Conservation (phyloP, 1,284 basidiomycete species). For the Rhizoctonia solani region DNA sequence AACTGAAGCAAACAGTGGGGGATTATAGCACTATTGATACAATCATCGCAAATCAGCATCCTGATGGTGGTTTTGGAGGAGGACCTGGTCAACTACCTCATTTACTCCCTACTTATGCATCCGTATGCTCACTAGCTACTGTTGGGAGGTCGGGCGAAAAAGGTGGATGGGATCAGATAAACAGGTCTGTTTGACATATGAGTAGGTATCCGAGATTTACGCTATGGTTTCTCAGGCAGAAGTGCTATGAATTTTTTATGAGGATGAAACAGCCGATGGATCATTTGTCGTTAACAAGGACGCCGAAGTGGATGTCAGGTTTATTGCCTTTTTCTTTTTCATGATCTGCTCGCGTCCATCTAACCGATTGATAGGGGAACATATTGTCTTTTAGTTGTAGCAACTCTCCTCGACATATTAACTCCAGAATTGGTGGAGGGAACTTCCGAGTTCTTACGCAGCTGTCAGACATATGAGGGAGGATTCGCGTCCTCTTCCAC, state of each 20-base stretch:
- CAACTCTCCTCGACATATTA: conserved; percentile 74
- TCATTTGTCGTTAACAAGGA: conserved; percentile 88
- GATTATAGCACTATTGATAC: conserved; percentile 71
- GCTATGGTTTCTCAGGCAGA: conserved; percentile 53
- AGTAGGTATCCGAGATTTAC: not conserved
- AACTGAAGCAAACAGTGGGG: not conserved
- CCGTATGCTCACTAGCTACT: conserved; percentile 83
- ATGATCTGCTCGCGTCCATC: not conserved
- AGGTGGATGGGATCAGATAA: conserved; percentile 83
- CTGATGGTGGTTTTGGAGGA: conserved; percentile 87
- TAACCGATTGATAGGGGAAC: conserved; percentile 56
- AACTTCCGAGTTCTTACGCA: conserved; percentile 54
- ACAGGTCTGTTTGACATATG: conserved; percentile 56
- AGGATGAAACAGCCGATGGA: conserved; percentile 91
- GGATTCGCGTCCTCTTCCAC: conserved; percentile 89
- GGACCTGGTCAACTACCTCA: conserved; percentile 90
- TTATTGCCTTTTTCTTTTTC: conserved; percentile 41
- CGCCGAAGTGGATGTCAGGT: conserved; percentile 94
- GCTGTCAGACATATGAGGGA: conserved; percentile 98
- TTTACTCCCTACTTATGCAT: conserved; percentile 88
- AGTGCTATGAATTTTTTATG: conserved; percentile 89
- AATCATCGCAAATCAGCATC: conserved; percentile 75
- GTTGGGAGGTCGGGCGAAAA: conserved; percentile 72
- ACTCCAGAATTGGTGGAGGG: conserved; percentile 80
- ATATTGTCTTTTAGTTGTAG: conserved; percentile 76